These are phyloP conservation scores for Picocystis sp. DNA, from an alignment of 163 green algal genomes.

Conservation along the genomic window DNA sequence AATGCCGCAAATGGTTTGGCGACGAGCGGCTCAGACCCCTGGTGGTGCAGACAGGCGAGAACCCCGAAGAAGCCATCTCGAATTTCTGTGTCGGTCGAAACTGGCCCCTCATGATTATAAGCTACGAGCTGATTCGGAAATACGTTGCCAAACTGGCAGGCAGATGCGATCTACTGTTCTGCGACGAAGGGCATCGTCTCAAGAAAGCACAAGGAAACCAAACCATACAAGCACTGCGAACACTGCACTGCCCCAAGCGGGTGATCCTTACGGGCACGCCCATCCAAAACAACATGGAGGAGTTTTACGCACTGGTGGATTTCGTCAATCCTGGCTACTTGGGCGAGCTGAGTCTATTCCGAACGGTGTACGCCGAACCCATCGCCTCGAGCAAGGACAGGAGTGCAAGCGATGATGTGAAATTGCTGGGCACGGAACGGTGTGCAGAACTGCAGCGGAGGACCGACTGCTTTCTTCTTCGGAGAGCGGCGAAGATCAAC, in stretches of 20 bases:
- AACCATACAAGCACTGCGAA: conserved; percentile 50
- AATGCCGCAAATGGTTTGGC: conserved; percentile 75
- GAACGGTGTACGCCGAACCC: conserved; percentile 39
- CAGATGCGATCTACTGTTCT: conserved; percentile 50
- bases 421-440: conserved; percentile 33
- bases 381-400: conserved; percentile 45
- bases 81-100: no score
- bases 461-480: conserved; percentile 40
- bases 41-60: no score
- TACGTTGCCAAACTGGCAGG: conserved; percentile 28
- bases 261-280: conserved; percentile 63
- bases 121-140: conserved; percentile 29
- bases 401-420: conserved; percentile 31
- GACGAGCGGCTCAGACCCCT: conserved; percentile 34
- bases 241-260: conserved; percentile 34
- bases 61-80: no score
- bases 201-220: conserved; percentile 56
- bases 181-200: conserved; percentile 52
- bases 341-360: conserved; percentile 42
- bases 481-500: conserved; percentile 46
- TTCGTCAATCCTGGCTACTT: conserved; percentile 51
- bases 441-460: conserved; percentile 34
- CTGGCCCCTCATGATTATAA: no score
- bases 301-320: conserved; percentile 30
- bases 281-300: conserved; percentile 41